These are phyloP conservation scores for Gloeostereum incarnatum DNA, from an alignment of 768 basidiomycete species.

Conservation along the genomic window DNA sequence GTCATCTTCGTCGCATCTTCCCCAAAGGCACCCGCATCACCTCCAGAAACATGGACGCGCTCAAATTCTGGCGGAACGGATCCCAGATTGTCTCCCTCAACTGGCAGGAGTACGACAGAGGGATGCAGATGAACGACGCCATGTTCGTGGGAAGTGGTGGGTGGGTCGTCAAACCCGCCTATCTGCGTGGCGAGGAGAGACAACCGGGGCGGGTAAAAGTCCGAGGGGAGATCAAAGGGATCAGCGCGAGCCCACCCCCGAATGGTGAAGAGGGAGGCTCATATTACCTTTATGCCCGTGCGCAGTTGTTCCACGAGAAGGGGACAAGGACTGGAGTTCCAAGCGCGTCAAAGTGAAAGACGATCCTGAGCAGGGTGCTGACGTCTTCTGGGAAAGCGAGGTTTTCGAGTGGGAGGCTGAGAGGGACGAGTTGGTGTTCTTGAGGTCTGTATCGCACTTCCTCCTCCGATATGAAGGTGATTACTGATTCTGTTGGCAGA, in stretches of 20 bases:
- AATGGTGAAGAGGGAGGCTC: slow-evolving; percentile 25
- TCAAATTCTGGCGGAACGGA: slow-evolving; percentile 45
- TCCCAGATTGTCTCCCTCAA: slow-evolving; percentile 51
- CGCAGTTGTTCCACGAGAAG: slow-evolving; percentile 31
- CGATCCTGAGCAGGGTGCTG: slow-evolving; percentile 20
- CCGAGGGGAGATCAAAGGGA: slow-evolving; percentile 27
- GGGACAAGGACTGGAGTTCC: slow-evolving; percentile 34
- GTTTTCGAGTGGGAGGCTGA: slow-evolving; percentile 41
- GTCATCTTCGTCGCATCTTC: slow-evolving; percentile 45
- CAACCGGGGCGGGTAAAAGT: slow-evolving; percentile 13
- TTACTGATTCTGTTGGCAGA: slow-evolving; percentile 14
- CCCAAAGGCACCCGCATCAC: slow-evolving; percentile 47
- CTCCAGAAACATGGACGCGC: slow-evolving; percentile 45
- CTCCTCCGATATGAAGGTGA: no score
- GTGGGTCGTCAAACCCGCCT: slow-evolving; percentile 42
- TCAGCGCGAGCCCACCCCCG: slow-evolving; percentile 37
- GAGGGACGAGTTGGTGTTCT: slow-evolving; percentile 40
- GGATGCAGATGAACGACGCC: slow-evolving; percentile 54
- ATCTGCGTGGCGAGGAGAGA: slow-evolving; percentile 15
- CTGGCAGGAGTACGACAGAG: slow-evolving; percentile 52
- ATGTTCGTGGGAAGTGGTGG: slow-evolving; percentile 50
- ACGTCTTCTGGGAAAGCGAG: slow-evolving; percentile 33
- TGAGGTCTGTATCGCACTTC: slow-evolving; percentile 37
- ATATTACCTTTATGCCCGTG: slow-evolving; percentile 33
- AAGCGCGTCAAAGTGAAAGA: slow-evolving; percentile 26